Conservation (phyloP, 371 early-diverging fungal genomes). For the Haplosporangium sp. region DNA sequence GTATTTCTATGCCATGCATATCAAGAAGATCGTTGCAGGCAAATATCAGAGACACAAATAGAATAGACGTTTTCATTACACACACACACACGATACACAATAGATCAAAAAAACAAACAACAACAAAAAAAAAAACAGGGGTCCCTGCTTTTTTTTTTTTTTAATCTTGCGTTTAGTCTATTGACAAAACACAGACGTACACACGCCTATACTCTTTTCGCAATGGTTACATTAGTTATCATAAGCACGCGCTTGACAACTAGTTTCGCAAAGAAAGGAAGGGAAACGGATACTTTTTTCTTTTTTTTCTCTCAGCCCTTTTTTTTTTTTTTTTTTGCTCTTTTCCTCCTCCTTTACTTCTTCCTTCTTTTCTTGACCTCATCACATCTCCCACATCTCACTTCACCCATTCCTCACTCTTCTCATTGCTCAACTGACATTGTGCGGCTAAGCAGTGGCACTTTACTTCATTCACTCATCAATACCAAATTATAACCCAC, state of each 20-base stretch:
- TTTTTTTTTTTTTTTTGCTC: not conserved
- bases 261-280: not conserved
- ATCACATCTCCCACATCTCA: not conserved
- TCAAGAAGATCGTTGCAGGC: not conserved
- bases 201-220: not conserved
- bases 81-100: not conserved
- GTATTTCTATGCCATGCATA: not conserved
- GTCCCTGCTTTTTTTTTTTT: not conserved
- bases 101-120: slow-evolving; percentile 1
- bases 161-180: not conserved
- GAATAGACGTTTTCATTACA: not conserved
- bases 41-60: not conserved
- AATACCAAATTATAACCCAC: not conserved
- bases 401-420: not conserved
- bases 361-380: not conserved
- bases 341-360: not conserved
- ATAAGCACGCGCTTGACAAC: slow-evolving; percentile 1
- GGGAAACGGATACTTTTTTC: not conserved
- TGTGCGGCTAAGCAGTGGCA: not conserved
- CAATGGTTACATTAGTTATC: slow-evolving; percentile 4
- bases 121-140: not conserved
- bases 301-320: not conserved
- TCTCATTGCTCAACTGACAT: not conserved
- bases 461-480: not conserved
- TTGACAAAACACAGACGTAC: not conserved